Conservation (phyloP, 331 rosid species). For the Cucumis variabilis region DNA sequence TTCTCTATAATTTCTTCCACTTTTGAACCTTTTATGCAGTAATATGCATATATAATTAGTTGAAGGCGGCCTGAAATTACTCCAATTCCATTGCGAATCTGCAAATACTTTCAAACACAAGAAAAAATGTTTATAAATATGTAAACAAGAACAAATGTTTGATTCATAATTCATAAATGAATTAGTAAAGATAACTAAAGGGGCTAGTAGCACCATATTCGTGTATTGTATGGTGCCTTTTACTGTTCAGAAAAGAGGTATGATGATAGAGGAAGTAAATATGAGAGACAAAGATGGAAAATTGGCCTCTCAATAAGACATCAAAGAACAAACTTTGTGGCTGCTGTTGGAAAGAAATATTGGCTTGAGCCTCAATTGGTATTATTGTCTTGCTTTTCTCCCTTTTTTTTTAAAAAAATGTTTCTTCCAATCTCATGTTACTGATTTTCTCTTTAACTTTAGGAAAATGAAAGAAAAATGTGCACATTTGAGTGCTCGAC, state of each 20-base stretch:
- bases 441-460: no score
- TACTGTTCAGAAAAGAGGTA: neutral
- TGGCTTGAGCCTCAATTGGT: neutral
- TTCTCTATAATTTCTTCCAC: slow-evolving; percentile 17
- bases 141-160: no score
- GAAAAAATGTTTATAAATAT: neutral
- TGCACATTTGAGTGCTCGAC: neutral
- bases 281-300: neutral
- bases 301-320: neutral
- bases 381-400: neutral
- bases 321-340: neutral
- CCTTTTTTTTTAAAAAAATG: neutral
- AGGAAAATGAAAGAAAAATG: neutral
- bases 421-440: neutral
- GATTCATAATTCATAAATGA: no score
- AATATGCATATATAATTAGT: slow-evolving; percentile 25
- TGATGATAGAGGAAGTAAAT: neutral
- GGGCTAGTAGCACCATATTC: no score
- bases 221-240: neutral
- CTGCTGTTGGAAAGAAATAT: neutral
- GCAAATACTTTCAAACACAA: neutral
- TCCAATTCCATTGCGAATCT: neutral
- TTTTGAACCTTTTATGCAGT: neutral
- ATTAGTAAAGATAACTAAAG: no score
- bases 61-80: neutral